Percentiles rank a stretch among this genome's conserved stretches.
These are phyloP conservation scores for Sugiyamaella paludigena DNA, from an alignment of 1,139 yeast genomes.

Conservation along the genomic window DNA sequence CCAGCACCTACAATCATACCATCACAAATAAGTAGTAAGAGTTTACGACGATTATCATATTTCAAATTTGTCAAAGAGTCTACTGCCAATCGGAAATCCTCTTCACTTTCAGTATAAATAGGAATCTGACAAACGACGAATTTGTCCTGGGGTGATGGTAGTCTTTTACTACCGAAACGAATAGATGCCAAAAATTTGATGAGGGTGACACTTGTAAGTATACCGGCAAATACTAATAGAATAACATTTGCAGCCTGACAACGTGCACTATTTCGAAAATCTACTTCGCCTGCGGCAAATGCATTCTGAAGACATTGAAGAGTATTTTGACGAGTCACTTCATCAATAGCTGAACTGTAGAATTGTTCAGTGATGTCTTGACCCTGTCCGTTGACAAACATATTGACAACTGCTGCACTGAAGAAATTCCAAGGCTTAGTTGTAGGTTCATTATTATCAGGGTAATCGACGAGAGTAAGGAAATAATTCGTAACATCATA, in stretches of 20 bases:
- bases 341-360: conserved; percentile 25
- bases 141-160: conserved; percentile 41
- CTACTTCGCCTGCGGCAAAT: conserved; percentile 38
- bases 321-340: conserved; percentile 30
- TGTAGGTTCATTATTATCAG: conserved; percentile 21
- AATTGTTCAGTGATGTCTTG: conserved; percentile 36
- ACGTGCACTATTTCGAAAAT: conserved; percentile 40
- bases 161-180: conserved; percentile 37
- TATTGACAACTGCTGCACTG: conserved; percentile 31
- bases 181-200: conserved; percentile 42
- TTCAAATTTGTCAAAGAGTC: conserved; percentile 41
- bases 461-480: conserved; percentile 28
- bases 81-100: conserved; percentile 41
- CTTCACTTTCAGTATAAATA: conserved; percentile 43
- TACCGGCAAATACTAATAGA: conserved; percentile 38
- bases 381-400: conserved; percentile 38
- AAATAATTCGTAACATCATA: conserved; percentile 42
- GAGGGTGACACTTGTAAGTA: conserved; percentile 40
- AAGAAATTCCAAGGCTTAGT: conserved; percentile 37
- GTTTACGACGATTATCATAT: conserved; percentile 42
- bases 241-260: conserved; percentile 43
- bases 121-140: conserved; percentile 45
- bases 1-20: conserved; percentile 45
- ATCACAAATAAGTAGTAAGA: conserved; percentile 41
- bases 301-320: conserved; percentile 39